These are phyloP conservation scores for Chaetoscypha palmicola DNA, from an alignment of 2,329 filamentous ascomycete genomes.

Conservation along the genomic window DNA sequence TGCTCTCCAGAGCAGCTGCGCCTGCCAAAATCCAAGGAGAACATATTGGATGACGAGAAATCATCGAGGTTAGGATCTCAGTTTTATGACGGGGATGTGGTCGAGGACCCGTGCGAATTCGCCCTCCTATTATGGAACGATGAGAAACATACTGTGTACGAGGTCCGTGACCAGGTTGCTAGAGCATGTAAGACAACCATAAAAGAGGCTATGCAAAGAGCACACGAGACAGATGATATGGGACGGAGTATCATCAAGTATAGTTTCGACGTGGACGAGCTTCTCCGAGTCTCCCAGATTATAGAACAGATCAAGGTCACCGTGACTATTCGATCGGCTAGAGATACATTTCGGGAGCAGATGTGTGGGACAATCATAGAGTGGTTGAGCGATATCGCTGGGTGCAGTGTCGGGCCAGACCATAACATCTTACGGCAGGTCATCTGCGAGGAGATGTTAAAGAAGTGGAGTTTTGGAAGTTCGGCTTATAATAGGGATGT, in stretches of 20 bases:
- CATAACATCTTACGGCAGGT: conserved; percentile 69
- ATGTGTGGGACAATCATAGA: conserved; percentile 98
- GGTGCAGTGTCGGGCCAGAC: conserved; percentile 77
- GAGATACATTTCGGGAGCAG: conserved; percentile 94
- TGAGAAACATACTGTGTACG: conserved; percentile 92
- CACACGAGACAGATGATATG: conserved; percentile 81
- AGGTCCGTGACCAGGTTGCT: conserved; percentile 84
- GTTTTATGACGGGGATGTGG: conserved; percentile 63
- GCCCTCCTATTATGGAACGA: conserved; percentile 93
- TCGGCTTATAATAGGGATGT: conserved; percentile 71
- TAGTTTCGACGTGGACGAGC: conserved; percentile 59
- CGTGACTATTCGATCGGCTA: conserved; percentile 84
- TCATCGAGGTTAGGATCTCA: conserved; percentile 68
- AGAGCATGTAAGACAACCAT: conserved; percentile 73
- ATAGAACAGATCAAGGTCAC: conserved; percentile 96
- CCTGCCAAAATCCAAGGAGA: conserved; percentile 73
- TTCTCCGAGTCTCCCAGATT: conserved; percentile 73
- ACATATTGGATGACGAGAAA: conserved; percentile 74
- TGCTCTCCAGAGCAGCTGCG: conserved; percentile 95
- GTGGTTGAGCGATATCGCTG: conserved; percentile 89
- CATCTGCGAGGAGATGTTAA: conserved; percentile 87
- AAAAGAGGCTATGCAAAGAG: conserved; percentile 63
- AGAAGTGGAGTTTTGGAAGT: conserved; percentile 81
- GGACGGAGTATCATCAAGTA: conserved; percentile 82
- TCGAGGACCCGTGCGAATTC: conserved; percentile 64